Percentiles rank a stretch among this genome's conserved stretches.
These are phyloP conservation scores for Trichocladium uniseriatum DNA, from an alignment of 495 filamentous ascomycete species.

Conservation along the genomic window DNA sequence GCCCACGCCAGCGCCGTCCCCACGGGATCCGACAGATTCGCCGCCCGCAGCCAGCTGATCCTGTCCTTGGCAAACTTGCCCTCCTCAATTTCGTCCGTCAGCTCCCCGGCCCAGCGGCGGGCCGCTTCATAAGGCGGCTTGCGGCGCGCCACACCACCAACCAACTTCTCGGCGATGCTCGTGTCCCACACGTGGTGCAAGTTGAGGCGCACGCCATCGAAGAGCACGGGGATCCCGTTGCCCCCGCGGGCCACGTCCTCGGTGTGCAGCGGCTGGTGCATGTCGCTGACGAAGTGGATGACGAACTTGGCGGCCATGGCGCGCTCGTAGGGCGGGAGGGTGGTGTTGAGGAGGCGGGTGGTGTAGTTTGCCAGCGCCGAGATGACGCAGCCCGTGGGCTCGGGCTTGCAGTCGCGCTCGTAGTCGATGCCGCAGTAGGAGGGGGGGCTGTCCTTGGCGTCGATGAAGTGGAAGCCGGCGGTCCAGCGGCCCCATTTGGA, in stretches of 20 bases:
- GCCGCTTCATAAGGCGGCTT: slow-evolving; percentile 40
- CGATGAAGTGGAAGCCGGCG: slow-evolving; percentile 60
- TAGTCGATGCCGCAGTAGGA: slow-evolving; percentile 49
- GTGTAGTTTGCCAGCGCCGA: slow-evolving; percentile 54
- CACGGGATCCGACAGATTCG: slow-evolving; percentile 42
- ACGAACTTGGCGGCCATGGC: slow-evolving; percentile 52
- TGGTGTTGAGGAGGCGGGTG: slow-evolving; percentile 35
- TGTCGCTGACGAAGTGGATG: slow-evolving; percentile 56
- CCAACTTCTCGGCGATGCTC: slow-evolving; percentile 50
- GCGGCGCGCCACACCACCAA: slow-evolving; percentile 35
- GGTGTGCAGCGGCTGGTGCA: slow-evolving; percentile 57
- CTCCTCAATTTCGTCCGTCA: slow-evolving; percentile 41
- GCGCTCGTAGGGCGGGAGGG: slow-evolving; percentile 33
- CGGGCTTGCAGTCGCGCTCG: slow-evolving; percentile 49
- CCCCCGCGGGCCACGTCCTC: slow-evolving; percentile 52
- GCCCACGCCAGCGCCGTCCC: slow-evolving; percentile 52
- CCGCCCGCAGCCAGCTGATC: slow-evolving; percentile 39
- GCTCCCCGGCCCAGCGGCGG: slow-evolving; percentile 40
- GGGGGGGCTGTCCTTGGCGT: slow-evolving; percentile 57
- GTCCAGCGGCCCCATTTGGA: slow-evolving; percentile 48
- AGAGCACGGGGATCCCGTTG: slow-evolving; percentile 50
- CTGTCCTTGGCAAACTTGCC: slow-evolving; percentile 38
- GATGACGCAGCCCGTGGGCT: slow-evolving; percentile 52
- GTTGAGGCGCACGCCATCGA: slow-evolving; percentile 39
- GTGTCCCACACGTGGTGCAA: slow-evolving; percentile 57